These are phyloP conservation scores for Striga hermonthica DNA, from an alignment of 305 asterid species.

Conservation along the genomic window DNA sequence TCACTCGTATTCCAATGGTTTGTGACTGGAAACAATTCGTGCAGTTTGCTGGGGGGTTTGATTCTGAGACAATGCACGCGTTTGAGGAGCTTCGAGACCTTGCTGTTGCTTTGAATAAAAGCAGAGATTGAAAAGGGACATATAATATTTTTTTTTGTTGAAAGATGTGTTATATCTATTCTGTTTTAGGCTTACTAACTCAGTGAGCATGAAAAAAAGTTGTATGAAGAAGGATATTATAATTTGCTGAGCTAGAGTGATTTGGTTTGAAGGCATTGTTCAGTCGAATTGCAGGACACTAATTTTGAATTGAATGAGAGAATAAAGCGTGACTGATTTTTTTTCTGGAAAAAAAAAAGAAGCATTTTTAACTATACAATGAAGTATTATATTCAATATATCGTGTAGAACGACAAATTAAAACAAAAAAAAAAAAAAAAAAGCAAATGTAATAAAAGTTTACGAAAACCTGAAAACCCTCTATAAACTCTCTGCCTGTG, in stretches of 20 bases:
- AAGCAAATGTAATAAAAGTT: slow-evolving; percentile 2
- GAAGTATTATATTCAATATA: too few species aligned
- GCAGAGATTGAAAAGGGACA: slow-evolving; percentile 32
- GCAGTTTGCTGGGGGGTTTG: slow-evolving; percentile 99
- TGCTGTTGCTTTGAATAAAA: slow-evolving; percentile 68
- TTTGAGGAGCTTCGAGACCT: slow-evolving; percentile 90
- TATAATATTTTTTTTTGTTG: not conserved
- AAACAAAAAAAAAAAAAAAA: too few species aligned
- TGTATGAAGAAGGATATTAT: not conserved
- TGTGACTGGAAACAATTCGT: not conserved
- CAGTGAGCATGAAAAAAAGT: slow-evolving; percentile 44
- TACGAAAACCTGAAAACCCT: slow-evolving; percentile 18
- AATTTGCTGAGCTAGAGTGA: slow-evolving; percentile 19
- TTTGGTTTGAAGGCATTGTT: slow-evolving; percentile 2
- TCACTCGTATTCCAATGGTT: not conserved
- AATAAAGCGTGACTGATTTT: not conserved
- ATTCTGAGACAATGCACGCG: slow-evolving; percentile 93
- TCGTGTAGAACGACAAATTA: too few species aligned
- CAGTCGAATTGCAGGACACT: not conserved
- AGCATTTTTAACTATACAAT: too few species aligned
- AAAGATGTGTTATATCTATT: slow-evolving; percentile 11
- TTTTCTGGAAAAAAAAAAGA: too few species aligned
- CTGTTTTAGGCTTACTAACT: slow-evolving; percentile 57
- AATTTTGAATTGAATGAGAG: slow-evolving; percentile 4
- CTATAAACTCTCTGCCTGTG: not conserved